phyloP scores from a whole-genome alignment of 495 filamentous ascomycete species.

The Neurospora discreta region DNA sequence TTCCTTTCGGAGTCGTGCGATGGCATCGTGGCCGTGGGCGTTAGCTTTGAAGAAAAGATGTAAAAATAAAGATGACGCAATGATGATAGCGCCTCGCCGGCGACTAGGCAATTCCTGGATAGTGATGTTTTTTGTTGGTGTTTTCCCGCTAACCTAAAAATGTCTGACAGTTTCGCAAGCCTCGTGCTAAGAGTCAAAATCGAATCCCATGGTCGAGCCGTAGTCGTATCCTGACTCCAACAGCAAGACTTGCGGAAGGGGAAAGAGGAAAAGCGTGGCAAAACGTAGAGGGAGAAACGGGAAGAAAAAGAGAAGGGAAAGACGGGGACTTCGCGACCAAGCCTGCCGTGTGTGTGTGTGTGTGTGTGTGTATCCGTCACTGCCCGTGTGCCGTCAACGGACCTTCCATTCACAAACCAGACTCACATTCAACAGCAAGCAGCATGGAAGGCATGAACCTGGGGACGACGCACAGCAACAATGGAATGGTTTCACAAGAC shows the following conservation, averaged over 20 bases:
- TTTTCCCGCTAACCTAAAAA: neutral
- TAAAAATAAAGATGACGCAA: neutral
- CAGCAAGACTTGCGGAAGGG: neutral
- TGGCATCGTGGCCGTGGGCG: neutral
- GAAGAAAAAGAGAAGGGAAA: neutral
- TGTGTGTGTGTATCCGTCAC: neutral
- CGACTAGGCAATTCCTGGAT: neutral
- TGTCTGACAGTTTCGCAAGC: neutral
- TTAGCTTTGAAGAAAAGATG: neutral
- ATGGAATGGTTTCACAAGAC: neutral
- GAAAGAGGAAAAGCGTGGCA: neutral
- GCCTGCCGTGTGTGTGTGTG: neutral
- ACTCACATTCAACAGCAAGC: neutral
- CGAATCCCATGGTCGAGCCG: neutral
- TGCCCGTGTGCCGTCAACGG: neutral
- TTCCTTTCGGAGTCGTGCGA: neutral
- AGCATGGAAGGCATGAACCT: neutral
- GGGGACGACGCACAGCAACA: neutral
- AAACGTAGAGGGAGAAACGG: neutral
- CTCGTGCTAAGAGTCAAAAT: neutral
- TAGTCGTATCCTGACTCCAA: neutral
- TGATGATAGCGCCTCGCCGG: neutral
- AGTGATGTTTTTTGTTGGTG: neutral
- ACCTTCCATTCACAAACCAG: neutral
- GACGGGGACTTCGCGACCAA: neutral